Conservation (phyloP, 345 rosid species). For the Carallia brachiata region DNA sequence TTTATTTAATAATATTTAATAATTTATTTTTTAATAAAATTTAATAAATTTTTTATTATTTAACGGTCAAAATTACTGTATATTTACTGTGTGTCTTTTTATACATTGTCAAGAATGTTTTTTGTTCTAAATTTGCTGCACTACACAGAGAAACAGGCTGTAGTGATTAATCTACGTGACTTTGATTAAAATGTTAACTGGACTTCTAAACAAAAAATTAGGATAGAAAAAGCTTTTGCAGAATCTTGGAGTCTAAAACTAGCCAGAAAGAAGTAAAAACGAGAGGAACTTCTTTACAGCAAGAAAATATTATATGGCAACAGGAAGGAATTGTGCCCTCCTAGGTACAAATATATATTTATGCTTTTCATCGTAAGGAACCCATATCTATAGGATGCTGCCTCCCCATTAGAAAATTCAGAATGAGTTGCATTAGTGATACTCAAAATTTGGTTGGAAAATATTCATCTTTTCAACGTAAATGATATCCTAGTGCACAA, state of each 20-base stretch:
- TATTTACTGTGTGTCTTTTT: no score
- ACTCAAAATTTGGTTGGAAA: slow-evolving; percentile 15
- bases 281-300: background rate
- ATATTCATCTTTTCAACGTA: background rate
- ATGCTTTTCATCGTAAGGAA: background rate
- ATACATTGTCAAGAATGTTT: no score
- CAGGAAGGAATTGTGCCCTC: background rate
- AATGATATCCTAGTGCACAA: background rate
- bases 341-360: slow-evolving; percentile 2
- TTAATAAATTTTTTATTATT: no score
- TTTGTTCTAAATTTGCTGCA: background rate
- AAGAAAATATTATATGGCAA: background rate
- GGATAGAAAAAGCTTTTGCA: no score
- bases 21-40: no score
- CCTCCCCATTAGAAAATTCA: slow-evolving; percentile 18
- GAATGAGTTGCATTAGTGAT: background rate
- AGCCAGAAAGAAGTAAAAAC: background rate
- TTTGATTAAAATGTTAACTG: no score
- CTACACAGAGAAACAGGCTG: background rate
- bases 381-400: slow-evolving; percentile 20
- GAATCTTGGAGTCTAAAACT: background rate
- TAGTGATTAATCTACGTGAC: no score
- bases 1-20: no score
- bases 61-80: no score
- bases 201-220: no score